These are phyloP conservation scores for Pichia californica DNA, from an alignment of 805 yeast genomes.

Conservation along the genomic window DNA sequence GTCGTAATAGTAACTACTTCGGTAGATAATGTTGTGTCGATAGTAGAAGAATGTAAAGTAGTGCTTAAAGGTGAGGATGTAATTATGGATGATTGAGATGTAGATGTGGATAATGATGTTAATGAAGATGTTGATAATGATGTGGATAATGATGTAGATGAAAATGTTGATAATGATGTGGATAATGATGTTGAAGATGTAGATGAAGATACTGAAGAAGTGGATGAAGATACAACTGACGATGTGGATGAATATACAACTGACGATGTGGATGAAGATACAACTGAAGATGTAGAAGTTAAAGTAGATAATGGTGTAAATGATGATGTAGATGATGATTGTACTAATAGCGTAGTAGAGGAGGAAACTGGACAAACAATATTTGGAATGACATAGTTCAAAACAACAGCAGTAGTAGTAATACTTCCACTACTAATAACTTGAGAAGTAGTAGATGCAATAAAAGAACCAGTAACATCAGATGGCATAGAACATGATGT, in stretches of 20 bases:
- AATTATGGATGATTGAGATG: background rate
- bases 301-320: background rate
- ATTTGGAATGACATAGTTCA: conserved; percentile 6
- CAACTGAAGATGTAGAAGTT: background rate
- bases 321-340: background rate
- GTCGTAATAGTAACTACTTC: too few species aligned
- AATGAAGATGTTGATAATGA: background rate
- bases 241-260: background rate
- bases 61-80: background rate
- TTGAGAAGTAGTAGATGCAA: conserved; percentile 2
- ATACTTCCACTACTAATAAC: background rate
- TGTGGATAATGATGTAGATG: background rate
- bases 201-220: background rate
- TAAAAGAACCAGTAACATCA: conserved; percentile 10
- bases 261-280: background rate
- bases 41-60: background rate
- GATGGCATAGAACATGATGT: conserved; percentile 6
- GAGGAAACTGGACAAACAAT: conserved; percentile 6
- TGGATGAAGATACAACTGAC: background rate
- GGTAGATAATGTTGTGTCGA: too few species aligned
- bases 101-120: background rate
- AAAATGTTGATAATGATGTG: background rate
- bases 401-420: background rate
- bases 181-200: conserved; percentile 1
- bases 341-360: background rate